Evolutionary conservation across 2,329 filamentous ascomycete genomes (phyloP).

Genomic region (Ophiostoma sp.): DNA sequence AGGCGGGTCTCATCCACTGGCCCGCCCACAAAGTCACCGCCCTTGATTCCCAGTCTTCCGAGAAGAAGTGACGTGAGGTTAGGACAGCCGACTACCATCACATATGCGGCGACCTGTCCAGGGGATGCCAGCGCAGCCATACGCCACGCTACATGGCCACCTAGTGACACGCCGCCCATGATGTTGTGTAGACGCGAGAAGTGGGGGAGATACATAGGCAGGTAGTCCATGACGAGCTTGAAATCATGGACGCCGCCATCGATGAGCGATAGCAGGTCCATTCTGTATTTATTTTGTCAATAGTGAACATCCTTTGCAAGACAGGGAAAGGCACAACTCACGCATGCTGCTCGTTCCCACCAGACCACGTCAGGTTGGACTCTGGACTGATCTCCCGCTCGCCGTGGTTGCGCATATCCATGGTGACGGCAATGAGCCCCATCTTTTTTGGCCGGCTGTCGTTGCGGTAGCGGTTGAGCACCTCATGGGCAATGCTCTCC

Average conservation of each 20-base stretch:
- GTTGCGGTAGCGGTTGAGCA: neutral
- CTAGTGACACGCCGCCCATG: neutral
- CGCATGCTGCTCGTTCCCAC: neutral
- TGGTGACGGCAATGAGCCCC: neutral
- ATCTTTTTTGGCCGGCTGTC: neutral
- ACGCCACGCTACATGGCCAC: neutral
- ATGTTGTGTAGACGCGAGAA: constrained; percentile 1
- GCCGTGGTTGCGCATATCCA: neutral
- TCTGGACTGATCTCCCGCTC: neutral
- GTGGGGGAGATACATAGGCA: neutral
- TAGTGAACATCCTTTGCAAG: neutral
- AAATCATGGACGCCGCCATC: neutral
- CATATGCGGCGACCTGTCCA: neutral
- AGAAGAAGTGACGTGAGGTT: neutral
- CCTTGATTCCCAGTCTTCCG: neutral
- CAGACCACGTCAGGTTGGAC: neutral
- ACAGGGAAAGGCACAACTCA: neutral
- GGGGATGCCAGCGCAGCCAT: neutral
- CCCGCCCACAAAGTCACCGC: neutral
- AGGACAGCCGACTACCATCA: neutral
- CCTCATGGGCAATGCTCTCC: neutral
- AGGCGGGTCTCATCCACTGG: neutral
- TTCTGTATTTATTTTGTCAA: neutral
- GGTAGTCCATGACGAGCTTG: constrained; percentile 4
- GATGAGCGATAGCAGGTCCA: neutral